Base-by-base conservation (phyloP, 2,329 filamentous ascomycete species). In the Sarocladiaceae sp. region DNA sequence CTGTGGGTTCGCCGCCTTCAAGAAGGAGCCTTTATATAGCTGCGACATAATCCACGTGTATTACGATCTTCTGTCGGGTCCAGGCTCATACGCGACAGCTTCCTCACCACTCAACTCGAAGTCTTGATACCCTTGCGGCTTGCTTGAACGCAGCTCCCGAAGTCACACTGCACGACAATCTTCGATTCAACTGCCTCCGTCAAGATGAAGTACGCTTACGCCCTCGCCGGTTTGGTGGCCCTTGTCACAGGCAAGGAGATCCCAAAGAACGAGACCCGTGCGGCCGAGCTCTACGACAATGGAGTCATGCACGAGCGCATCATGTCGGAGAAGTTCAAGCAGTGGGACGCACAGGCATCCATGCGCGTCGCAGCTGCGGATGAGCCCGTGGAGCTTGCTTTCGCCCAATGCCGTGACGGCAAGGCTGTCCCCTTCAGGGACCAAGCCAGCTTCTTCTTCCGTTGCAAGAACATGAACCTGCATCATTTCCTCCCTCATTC, bases 381-480 rank as follows among this genome's bases (percentile, higher is more conserved):
- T 6, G 11, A 19, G 29, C 62, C 56, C 31, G 59, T 57, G 3
- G 56, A 58, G 39, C 56, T 63, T 20, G 58, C 57, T 23, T 62
- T 57, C 48, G 60, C 58, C 13, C 45, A 50, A n/a, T 73, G 69
- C 51, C 55, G 57, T 15, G 57, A 68, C 42, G 68, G 69, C 5
- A 50, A 64, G 21, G 68, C 64, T 9, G 58, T 58, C 18, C 66
- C 66, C 31, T 56, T 68, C 18, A 55, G 60, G 2, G 68, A 66
- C 13, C 63, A 72, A 47, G 57, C 61, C 16, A 57, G 63, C 44
- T 64, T 72, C 53, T 71, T 66, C 9, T 73, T 70, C 55, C 56
- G 54, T 29, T 72, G 69, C 57, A 65, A 58, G 43, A 67, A 68
- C 50, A 64, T 74, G 24, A 40, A 65, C 53, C 55, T 65, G 16